Conservation (phyloP, 2,329 filamentous ascomycete genomes). For the Neofusicoccum cordaticola region DNA sequence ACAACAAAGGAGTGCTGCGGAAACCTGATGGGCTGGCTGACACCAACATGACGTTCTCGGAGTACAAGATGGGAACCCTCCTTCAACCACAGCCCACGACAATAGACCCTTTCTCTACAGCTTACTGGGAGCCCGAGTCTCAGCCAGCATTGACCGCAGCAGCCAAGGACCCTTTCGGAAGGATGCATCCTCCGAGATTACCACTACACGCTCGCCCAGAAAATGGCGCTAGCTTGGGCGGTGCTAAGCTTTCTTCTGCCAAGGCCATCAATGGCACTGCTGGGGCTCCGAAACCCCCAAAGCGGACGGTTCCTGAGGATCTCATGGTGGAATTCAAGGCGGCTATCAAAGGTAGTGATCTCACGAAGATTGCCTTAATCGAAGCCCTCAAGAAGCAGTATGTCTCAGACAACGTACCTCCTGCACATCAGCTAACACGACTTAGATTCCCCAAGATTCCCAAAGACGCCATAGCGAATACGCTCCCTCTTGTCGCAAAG, state of each 20-base stretch:
- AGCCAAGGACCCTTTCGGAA: conserved; percentile 22
- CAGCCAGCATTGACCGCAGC: not conserved
- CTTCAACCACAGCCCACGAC: conserved; percentile 53
- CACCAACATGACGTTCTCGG: conserved; percentile 41
- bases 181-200: conserved; percentile 41
- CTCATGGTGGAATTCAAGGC: conserved; percentile 66
- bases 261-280: conserved; percentile 20
- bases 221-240: conserved; percentile 21
- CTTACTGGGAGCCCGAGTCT: conserved; percentile 65
- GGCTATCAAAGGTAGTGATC: conserved; percentile 65
- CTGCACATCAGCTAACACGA: conserved; percentile 17
- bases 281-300: conserved; percentile 39
- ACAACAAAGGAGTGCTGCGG: conserved; percentile 43
- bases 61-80: conserved; percentile 73
- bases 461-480: conserved; percentile 68
- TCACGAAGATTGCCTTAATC: conserved; percentile 71
- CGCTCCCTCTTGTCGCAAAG: conserved; percentile 63
- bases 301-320: conserved; percentile 55
- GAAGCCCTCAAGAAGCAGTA: conserved; percentile 71
- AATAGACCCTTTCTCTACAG: conserved; percentile 81
- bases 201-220: conserved; percentile 42
- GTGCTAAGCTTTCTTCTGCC: conserved; percentile 18
- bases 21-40: conserved; percentile 44
- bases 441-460: conserved; percentile 66
- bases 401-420: conserved; percentile 19